These are phyloP conservation scores for Hibiscus mutabilis DNA, from an alignment of 345 rosid genomes.

Conservation along the genomic window DNA sequence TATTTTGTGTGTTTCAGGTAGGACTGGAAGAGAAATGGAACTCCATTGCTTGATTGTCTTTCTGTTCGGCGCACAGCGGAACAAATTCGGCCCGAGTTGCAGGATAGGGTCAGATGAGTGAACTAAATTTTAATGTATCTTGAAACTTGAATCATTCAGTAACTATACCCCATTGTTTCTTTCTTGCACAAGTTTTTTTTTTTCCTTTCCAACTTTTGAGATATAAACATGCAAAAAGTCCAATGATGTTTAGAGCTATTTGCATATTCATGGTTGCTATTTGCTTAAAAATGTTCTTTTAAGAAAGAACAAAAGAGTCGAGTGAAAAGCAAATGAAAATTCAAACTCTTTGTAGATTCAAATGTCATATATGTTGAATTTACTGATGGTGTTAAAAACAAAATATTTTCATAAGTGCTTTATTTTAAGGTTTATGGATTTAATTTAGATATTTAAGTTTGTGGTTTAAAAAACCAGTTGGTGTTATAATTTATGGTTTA, in stretches of 20 bases:
- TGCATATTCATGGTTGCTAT: neutral
- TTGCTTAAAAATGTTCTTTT: neutral
- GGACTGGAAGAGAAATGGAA: neutral
- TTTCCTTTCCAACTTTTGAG: neutral
- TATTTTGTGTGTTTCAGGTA: neutral
- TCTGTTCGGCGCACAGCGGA: neutral
- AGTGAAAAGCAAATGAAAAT: neutral
- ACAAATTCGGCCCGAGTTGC: neutral
- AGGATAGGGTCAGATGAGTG: neutral
- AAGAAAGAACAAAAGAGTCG: neutral
- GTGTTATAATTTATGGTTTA: no score
- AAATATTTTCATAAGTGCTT: no score
- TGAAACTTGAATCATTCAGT: neutral
- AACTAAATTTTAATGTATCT: neutral
- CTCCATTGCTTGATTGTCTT: neutral
- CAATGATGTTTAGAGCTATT: neutral
- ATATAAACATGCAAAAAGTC: neutral
- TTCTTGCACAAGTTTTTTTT: neutral
- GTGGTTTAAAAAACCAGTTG: no score
- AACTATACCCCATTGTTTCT: neutral
- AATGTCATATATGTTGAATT: no score
- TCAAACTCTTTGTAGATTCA: neutral
- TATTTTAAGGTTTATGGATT: no score
- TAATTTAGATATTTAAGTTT: no score
- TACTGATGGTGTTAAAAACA: no score